Base-by-base conservation (phyloP, 2,329 filamentous ascomycete species). In the Coleophoma eucalyptorum region DNA sequence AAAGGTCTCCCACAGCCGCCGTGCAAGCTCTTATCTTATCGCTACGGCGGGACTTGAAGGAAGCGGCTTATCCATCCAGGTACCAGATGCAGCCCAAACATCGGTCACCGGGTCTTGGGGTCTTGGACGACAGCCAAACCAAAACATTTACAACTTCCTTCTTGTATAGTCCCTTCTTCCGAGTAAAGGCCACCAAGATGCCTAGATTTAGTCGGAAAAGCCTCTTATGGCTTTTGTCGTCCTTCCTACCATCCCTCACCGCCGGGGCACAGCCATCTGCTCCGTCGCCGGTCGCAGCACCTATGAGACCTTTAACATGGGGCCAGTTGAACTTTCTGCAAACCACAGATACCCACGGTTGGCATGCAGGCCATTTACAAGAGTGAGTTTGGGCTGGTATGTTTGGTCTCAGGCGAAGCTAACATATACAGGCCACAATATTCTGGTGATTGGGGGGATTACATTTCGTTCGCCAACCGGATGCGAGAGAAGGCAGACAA, bases 241-340 rank as follows among this genome's bases (percentile, higher is more conserved):
- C 26, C 26, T 43, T 61, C 8, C 49, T 64, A 31, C 16, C 51
- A 38, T 49, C 56, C n/a, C 48, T 62, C 12, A 58, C 52, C 34
- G 40, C 53, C 32, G 79, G 79, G 54, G 78, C 84, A 52, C 94
- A 99, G 69, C 93, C 93, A 10, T 84, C 82, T 50, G 90, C 93
- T 48, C 85, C 85, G n/a, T 71, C 80, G 38, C 90, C 94, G 7
- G 79, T 93, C 53, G 79, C 83, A 51, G 90, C 87, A 50, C 92
- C 91, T 43, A 81, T 97, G 70, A 86, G 93, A 62, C 80, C 90
- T 59, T 77, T 99, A 49, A 80, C 84, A 61, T 97, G 92, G 90
- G 92, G 89, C n/a, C 87, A 96, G 67, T 79, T 97, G 64, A 97
- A 97, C 76, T 95, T 96, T 68, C 72, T 99, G n/a, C 92, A 96